Evolutionary conservation across 257 asterid genomes (phyloP), one percentile per base, ranked within the genome.

Genomic region (Solanum gandarillasii): DNA sequence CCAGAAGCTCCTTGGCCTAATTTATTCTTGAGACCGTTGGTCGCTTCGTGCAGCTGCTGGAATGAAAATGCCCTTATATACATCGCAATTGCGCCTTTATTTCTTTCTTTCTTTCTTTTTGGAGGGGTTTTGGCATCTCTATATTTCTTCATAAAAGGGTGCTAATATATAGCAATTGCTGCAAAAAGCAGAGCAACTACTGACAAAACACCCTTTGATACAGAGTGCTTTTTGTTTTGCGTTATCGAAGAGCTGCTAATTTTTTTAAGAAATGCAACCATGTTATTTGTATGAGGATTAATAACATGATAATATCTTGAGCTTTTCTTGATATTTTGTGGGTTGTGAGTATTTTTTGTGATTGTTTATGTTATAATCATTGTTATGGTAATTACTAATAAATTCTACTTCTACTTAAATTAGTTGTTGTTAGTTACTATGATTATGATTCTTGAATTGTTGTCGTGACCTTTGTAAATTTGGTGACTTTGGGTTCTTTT

Each of bases 1-100:
- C 94, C 93, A 0, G 92, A 92, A 55, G 93, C 94, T 23, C 95
- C 95, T 32, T 92, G 83, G 7, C 97, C 95, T 7, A 94, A 38
- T 91, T 91, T 94, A 43, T 87, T 86, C 89, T 86, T 89, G 68
- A 93, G 93, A 8, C 86, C 90, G 1, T 85, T 83, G 2, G 97
- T 94, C 7, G 95, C 94, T 86, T 91, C 91, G 89, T 85, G 90
- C 18, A 94, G 89, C 29, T 92, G 93, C 38, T 74, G 84, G 86
- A 76, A 87, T 8, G 67, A 87, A 87, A 36, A 81, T 87, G 52
- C 88, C 81, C 41, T 72, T 72, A 34, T 18, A 72, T 87, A 58
- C 70, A 46, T 46, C 84, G 58, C 58, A 31, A 75, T 36, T 5
- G 78, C 13, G n/a, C n/a, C n/a, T n/a, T n/a, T n/a, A n/a, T n/a